These are phyloP conservation scores for Microsporum ferrugineum DNA, from an alignment of 2,329 filamentous ascomycete genomes.

Conservation along the genomic window DNA sequence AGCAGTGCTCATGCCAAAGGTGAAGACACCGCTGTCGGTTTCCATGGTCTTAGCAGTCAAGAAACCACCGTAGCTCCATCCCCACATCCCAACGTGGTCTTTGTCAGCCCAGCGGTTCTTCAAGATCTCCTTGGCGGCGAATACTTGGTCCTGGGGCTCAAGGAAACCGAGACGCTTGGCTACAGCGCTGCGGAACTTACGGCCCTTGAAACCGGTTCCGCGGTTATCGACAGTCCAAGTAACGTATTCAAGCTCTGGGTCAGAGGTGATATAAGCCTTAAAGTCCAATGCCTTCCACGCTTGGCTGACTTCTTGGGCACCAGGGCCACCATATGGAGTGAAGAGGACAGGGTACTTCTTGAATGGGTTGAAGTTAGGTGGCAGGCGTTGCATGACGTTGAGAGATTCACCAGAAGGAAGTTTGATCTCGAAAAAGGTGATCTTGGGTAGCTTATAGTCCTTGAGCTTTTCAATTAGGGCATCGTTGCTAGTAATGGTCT, in stretches of 20 bases:
- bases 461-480: conserved; percentile 44
- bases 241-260: conserved; percentile 56
- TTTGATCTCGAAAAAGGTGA: conserved; percentile 51
- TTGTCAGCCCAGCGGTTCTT: conserved; percentile 45
- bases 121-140: conserved; percentile 49
- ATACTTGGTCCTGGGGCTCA: conserved; percentile 56
- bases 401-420: conserved; percentile 51
- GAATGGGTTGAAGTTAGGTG: conserved; percentile 50
- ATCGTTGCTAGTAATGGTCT: conserved; percentile 51
- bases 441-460: conserved; percentile 52
- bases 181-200: conserved; percentile 49
- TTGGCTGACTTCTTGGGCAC: conserved; percentile 51
- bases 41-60: conserved; percentile 57
- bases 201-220: conserved; percentile 54
- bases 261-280: conserved; percentile 53
- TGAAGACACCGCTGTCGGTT: conserved; percentile 48
- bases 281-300: conserved; percentile 45
- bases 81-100: conserved; percentile 54
- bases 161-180: conserved; percentile 50
- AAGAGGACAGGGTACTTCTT: conserved; percentile 58
- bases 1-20: conserved; percentile 52
- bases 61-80: conserved; percentile 59
- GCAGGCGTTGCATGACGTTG: conserved; percentile 55
- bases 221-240: conserved; percentile 59
- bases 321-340: conserved; percentile 57